A percentile compares a stretch with the other conserved stretches of the same genome.
phyloP scores from a whole-genome alignment of 192 early-diverging fungal genomes.

The Linnemannia zychae region DNA sequence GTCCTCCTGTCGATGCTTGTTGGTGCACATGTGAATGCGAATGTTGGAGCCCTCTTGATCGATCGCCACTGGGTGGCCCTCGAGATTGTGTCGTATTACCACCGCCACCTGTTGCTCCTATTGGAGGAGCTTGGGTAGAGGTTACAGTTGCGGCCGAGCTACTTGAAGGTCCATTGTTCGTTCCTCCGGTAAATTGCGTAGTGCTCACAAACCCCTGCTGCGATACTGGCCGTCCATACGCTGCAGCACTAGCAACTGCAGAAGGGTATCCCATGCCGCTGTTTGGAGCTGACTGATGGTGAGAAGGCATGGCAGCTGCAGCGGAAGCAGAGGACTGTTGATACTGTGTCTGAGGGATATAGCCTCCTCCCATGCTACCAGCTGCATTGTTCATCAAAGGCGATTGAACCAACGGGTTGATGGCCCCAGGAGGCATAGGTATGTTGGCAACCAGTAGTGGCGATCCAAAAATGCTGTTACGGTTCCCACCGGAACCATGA shows the following conservation, averaged over 20 bases:
- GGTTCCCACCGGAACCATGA: background rate
- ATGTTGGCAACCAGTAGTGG: slow-evolving; percentile 33
- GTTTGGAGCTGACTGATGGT: background rate
- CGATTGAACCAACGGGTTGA: slow-evolving; percentile 37
- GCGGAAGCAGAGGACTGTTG: slow-evolving; percentile 7
- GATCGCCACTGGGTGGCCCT: background rate
- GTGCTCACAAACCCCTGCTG: slow-evolving; percentile 26
- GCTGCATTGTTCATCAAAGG: background rate
- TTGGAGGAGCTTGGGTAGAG: too few relatives aligned
- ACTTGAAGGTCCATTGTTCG: background rate
- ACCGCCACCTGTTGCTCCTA: background rate
- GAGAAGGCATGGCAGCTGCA: background rate
- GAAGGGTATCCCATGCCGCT: background rate
- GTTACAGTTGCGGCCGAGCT: too few relatives aligned
- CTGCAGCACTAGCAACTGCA: background rate
- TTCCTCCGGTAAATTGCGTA: background rate
- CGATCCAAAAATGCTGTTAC: slow-evolving; percentile 40
- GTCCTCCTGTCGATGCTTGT: background rate
- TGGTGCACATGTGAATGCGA: slow-evolving; percentile 15
- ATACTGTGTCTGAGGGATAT: slow-evolving; percentile 39
- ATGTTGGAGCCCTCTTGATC: slow-evolving; percentile 14
- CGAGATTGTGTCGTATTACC: background rate
- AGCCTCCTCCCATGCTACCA: background rate
- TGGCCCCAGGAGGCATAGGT: slow-evolving; percentile 41
- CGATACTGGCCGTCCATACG: slow-evolving; percentile 13